Conservation (phyloP, 1,284 basidiomycete species). For the Chondrostereum purpureum region DNA sequence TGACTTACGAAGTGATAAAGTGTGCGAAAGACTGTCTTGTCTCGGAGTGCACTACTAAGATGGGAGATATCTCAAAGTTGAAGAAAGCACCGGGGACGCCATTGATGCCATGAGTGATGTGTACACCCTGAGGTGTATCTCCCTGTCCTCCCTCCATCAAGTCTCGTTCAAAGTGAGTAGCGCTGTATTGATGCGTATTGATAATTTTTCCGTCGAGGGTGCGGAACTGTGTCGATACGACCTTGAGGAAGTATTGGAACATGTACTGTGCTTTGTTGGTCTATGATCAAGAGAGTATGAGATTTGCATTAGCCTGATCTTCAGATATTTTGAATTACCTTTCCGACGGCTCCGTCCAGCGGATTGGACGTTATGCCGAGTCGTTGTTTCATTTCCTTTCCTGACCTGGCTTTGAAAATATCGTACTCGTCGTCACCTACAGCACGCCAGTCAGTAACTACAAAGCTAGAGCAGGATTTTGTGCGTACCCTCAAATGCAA, state of each 20-base stretch:
- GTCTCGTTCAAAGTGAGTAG: slow-evolving; percentile 94
- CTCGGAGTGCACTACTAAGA: slow-evolving; percentile 88
- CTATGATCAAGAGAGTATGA: slow-evolving; percentile 25
- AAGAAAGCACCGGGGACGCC: slow-evolving; percentile 87
- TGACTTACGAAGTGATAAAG: slow-evolving; percentile 88
- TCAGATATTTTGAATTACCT: slow-evolving; percentile 34
- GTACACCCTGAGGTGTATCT: slow-evolving; percentile 64
- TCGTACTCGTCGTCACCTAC: slow-evolving; percentile 70
- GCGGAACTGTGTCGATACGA: slow-evolving; percentile 88
- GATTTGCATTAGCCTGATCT: slow-evolving; percentile 4
- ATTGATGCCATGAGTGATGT: slow-evolving; percentile 73
- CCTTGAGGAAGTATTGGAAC: slow-evolving; percentile 98
- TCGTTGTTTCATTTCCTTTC: slow-evolving; percentile 66
- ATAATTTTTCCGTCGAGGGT: slow-evolving; percentile 70
- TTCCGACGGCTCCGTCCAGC: slow-evolving; percentile 64
- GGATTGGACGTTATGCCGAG: slow-evolving; percentile 78
- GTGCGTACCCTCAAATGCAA: slow-evolving; percentile 65
- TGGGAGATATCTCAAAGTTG: slow-evolving; percentile 98
- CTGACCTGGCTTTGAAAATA: slow-evolving; percentile 52
- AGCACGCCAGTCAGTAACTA: background rate
- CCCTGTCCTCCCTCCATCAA: slow-evolving; percentile 54
- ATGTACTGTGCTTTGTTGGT: slow-evolving; percentile 73
- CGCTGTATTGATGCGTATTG: slow-evolving; percentile 88
- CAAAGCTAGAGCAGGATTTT: background rate
- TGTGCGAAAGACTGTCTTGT: slow-evolving; percentile 92